These are phyloP conservation scores for Capsicum rhomboideum DNA, from an alignment of 257 asterid genomes.

Conservation along the genomic window DNA sequence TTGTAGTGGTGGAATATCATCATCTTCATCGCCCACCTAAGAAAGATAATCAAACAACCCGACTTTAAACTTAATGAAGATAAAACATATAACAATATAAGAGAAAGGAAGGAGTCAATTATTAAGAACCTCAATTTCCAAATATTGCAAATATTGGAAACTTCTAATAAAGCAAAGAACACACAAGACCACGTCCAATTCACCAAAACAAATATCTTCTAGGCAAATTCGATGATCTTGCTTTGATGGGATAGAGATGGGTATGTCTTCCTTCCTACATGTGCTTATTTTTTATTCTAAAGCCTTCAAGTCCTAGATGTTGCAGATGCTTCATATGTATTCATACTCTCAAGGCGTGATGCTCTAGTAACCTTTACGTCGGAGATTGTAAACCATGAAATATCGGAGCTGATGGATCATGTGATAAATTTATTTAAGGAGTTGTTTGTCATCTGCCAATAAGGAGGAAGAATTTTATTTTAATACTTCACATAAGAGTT, in stretches of 20 bases:
- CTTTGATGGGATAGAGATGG: neutral
- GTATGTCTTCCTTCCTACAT: neutral
- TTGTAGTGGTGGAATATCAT: no score
- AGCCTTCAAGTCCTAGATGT: neutral
- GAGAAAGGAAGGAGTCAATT: no score
- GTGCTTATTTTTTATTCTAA: neutral
- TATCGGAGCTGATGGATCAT: neutral
- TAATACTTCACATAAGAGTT: constrained; percentile 11
- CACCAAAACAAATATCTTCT: no score
- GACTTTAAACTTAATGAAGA: no score
- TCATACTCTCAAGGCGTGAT: neutral
- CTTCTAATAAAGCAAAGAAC: no score
- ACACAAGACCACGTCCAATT: no score
- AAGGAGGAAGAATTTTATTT: constrained; percentile 34
- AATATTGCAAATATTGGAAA: no score
- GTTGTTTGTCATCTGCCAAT: constrained; percentile 13
- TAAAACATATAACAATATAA: no score
- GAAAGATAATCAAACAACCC: no score
- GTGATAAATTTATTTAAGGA: neutral
- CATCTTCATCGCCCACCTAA: no score
- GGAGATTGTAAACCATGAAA: constrained; percentile 33
- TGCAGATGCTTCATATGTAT: neutral
- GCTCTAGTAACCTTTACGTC: neutral
- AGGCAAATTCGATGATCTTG: neutral
- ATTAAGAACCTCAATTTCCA: no score